Conservation (phyloP, 2,329 filamentous ascomycete species). For the Cordyceps sp. region DNA sequence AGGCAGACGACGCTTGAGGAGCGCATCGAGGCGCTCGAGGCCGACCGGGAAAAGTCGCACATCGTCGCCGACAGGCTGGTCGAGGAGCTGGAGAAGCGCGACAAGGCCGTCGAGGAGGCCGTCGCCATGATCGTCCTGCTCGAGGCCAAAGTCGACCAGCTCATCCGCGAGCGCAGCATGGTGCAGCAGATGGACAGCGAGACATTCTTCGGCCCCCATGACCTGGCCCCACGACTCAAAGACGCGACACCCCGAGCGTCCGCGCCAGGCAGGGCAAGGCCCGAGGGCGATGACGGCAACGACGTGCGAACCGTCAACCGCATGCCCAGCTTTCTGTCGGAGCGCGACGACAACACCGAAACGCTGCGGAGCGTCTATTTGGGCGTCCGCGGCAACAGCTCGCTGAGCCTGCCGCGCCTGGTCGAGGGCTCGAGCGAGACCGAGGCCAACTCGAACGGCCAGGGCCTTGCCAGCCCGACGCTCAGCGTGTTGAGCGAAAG, state of each 20-base stretch:
- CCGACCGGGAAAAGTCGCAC: constrained; percentile 34
- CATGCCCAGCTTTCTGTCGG: constrained; percentile 50
- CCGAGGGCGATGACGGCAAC: constrained; percentile 15
- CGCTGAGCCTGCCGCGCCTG: constrained; percentile 31
- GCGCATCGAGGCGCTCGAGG: constrained; percentile 35
- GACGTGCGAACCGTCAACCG: constrained; percentile 24
- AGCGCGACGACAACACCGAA: constrained; percentile 40
- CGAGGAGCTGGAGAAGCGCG: constrained; percentile 46
- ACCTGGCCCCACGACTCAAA: constrained; percentile 12
- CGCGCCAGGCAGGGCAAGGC: constrained; percentile 6
- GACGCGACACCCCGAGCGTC: constrained; percentile 6
- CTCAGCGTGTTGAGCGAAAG: constrained; percentile 51
- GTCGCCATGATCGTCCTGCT: constrained; percentile 51
- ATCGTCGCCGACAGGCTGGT: constrained; percentile 42
- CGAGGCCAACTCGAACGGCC: constrained; percentile 14
- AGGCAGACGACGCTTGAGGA: constrained; percentile 43
- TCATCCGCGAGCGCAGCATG: constrained; percentile 35
- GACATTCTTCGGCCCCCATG: constrained; percentile 13
- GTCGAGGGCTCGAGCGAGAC: constrained; percentile 22
- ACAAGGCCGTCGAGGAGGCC: constrained; percentile 55
- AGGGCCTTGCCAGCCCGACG: constrained; percentile 36
- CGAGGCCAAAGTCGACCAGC: constrained; percentile 40
- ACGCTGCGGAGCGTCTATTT: constrained; percentile 45
- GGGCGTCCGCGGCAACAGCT: constrained; percentile 27
- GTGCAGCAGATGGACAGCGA: constrained; percentile 31